Percentiles rank a stretch among this genome's conserved stretches.
These are phyloP conservation scores for Penicillium turbatum DNA, from an alignment of 495 filamentous ascomycete species.

Conservation along the genomic window DNA sequence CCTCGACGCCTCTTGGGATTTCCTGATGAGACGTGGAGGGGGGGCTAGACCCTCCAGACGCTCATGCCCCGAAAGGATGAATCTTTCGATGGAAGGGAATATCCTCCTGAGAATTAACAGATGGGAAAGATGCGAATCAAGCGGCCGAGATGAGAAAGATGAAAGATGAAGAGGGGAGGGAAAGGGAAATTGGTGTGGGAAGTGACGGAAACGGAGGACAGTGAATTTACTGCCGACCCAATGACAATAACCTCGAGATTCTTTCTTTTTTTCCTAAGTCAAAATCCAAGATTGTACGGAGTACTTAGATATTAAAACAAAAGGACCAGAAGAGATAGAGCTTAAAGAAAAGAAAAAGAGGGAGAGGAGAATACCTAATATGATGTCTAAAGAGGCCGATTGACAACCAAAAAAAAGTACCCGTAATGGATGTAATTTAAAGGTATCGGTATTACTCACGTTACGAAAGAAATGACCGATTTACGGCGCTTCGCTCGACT, in stretches of 20 bases:
- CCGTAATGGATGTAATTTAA: not conserved
- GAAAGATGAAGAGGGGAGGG: not conserved
- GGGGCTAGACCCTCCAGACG: slow-evolving; percentile 35
- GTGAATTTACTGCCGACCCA: slow-evolving; percentile 3
- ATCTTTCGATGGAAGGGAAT: slow-evolving; percentile 5
- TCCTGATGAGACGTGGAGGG: slow-evolving; percentile 19
- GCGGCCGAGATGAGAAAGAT: not conserved
- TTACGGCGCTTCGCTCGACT: slow-evolving; percentile 15
- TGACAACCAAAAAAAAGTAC: not conserved
- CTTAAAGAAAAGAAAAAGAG: not conserved
- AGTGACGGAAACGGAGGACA: slow-evolving; percentile 4
- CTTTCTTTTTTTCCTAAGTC: not conserved
- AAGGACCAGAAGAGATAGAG: not conserved
- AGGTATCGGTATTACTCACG: slow-evolving; percentile 5
- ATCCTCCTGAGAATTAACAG: not conserved
- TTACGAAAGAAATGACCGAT: slow-evolving; percentile 9
- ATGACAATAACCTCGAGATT: not conserved
- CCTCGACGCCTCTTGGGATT: slow-evolving; percentile 2
- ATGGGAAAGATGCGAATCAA: not conserved
- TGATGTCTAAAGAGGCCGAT: not conserved
- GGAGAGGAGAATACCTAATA: not conserved
- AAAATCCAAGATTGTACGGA: not conserved
- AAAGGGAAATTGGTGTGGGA: not conserved
- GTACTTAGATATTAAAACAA: not conserved
- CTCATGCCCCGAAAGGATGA: slow-evolving; percentile 23